Conservation (phyloP, 169 alveolate genomes). For the Perkinsus chesapeaki region DNA sequence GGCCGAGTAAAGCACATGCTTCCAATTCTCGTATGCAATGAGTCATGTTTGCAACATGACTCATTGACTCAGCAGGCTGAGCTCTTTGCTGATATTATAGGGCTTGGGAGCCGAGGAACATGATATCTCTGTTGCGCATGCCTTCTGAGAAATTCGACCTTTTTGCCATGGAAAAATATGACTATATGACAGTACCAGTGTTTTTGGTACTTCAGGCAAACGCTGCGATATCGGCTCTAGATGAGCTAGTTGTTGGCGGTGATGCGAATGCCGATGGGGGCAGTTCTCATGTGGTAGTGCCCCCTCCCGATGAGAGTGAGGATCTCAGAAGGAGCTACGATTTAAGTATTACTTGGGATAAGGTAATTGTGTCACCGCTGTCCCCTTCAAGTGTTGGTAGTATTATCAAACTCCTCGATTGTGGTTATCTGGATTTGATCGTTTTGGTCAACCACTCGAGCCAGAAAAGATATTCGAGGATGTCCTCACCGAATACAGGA, state of each 20-base stretch:
- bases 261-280: neutral
- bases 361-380: neutral
- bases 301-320: neutral
- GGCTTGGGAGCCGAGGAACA: no score
- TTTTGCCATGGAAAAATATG: no score
- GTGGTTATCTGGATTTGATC: constrained; percentile 82
- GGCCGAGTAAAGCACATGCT: no score
- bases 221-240: neutral
- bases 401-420: constrained; percentile 79
- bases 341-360: constrained; percentile 52
- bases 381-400: neutral
- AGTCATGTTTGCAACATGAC: no score
- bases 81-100: no score
- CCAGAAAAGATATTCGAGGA: constrained; percentile 82
- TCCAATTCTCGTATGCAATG: no score
- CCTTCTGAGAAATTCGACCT: no score
- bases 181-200: no score
- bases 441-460: constrained; percentile 46
- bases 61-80: no score
- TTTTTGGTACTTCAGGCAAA: neutral
- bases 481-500: constrained; percentile 80
- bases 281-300: neutral
- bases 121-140: no score
- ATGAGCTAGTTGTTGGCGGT: neutral
- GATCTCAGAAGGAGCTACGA: constrained; percentile 26